phyloP scores from a whole-genome alignment of 2,329 filamentous ascomycete genomes.

The Fusarium buharicum region DNA sequence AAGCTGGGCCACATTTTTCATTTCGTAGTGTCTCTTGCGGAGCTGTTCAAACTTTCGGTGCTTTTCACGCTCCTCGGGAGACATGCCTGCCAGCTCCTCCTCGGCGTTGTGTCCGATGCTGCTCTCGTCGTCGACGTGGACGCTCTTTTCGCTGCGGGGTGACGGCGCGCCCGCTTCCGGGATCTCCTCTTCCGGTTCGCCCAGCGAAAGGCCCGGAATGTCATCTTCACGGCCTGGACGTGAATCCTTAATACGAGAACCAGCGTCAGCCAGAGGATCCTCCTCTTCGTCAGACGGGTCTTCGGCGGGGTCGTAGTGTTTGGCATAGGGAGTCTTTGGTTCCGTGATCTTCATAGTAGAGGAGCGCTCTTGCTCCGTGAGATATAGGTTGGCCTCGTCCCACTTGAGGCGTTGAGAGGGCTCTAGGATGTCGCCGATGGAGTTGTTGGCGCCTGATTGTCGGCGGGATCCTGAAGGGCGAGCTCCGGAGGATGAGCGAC shows the following conservation, averaged over 20 bases:
- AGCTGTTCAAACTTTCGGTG: slow-evolving; percentile 90
- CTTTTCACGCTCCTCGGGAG: slow-evolving; percentile 84
- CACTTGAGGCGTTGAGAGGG: slow-evolving; percentile 85
- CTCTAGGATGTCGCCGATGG: slow-evolving; percentile 56
- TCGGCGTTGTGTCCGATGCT: slow-evolving; percentile 69
- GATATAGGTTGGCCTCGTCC: slow-evolving; percentile 98
- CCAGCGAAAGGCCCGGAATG: slow-evolving; percentile 90
- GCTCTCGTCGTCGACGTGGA: slow-evolving; percentile 78
- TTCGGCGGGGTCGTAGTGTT: slow-evolving; percentile 88
- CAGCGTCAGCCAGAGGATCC: slow-evolving; percentile 46
- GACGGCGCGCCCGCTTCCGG: slow-evolving; percentile 57
- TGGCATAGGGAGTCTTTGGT: slow-evolving; percentile 96
- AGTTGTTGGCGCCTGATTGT: slow-evolving; percentile 66
- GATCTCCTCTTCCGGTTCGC: slow-evolving; percentile 85
- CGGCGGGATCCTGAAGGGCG: slow-evolving; percentile 74
- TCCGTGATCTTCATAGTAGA: slow-evolving; percentile 99
- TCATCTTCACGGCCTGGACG: slow-evolving; percentile 70
- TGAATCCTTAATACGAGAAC: slow-evolving; percentile 47
- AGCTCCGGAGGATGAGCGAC: slow-evolving; percentile 79
- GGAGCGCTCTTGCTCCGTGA: slow-evolving; percentile 94
- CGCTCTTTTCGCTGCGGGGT: slow-evolving; percentile 69
- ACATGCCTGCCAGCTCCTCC: slow-evolving; percentile 64
- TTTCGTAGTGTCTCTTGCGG: slow-evolving; percentile 98
- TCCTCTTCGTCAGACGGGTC: slow-evolving; percentile 84
- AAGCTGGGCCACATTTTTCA: slow-evolving; percentile 90